These are phyloP conservation scores for Colletotrichum sp. DNA, from an alignment of 2,329 filamentous ascomycete species.

Conservation along the genomic window DNA sequence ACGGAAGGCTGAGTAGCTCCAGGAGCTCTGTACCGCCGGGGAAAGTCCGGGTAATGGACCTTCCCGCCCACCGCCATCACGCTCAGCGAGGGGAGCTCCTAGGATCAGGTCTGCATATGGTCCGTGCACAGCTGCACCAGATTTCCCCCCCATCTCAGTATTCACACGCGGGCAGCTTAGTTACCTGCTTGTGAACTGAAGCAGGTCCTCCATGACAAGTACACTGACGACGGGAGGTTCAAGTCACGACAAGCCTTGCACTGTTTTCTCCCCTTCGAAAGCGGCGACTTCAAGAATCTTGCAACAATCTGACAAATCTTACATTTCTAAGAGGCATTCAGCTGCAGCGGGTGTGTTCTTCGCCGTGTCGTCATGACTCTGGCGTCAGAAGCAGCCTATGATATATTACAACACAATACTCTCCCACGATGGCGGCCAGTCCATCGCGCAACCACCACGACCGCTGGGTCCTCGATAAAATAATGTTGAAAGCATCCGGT, in stretches of 20 bases:
- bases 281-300: not conserved
- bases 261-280: not conserved
- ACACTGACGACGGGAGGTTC: not conserved
- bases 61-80: not conserved
- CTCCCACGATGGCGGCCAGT: not conserved
- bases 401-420: not conserved
- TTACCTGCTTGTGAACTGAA: not conserved
- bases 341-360: not conserved
- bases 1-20: constrained; percentile 24
- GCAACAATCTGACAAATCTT: not conserved
- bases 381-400: not conserved
- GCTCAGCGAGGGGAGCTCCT: not conserved
- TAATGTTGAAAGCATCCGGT: not conserved
- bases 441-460: not conserved
- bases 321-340: not conserved
- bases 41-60: constrained; percentile 19
- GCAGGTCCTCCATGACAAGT: not conserved
- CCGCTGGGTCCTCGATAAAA: not conserved
- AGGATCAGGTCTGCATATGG: not conserved
- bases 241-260: not conserved
- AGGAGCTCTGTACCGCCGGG: constrained; percentile 17
- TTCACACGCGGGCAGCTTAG: not conserved
- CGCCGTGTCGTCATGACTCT: not conserved
- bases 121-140: not conserved
- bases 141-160: not conserved